Evolutionary conservation across 495 filamentous ascomycete species (phyloP), one percentile per base, ranked within the genome.

Genomic region (Daldinia loculata): DNA sequence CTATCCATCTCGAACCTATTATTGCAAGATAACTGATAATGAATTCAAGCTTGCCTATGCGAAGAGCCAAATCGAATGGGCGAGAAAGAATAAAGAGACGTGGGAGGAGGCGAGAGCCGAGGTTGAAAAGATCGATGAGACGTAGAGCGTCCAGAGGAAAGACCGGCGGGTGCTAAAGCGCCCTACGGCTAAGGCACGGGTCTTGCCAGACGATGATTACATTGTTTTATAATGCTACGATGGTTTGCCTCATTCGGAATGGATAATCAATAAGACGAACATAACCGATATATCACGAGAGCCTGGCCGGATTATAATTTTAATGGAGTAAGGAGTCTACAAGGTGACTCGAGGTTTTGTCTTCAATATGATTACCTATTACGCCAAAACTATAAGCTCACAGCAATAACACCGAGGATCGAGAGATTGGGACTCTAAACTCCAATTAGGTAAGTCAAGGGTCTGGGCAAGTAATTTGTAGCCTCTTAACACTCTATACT

Each of bases 101-200:
- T 99, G 95, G 95, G 93, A 94, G 73, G 94, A 98, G 77, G 95
- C 95, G 3, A 93, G 88, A 74, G 90, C 89, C n/a, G 95, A 98
- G 75, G 91, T 97, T 56, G 88, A 90, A 62, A 97, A 97, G 84
- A 98, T 98, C 72, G 84, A 86, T 43, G 84, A 88, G 71, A 78
- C 76, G 36, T 82, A 76, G 66, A 52, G 32, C 41, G 65, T 52
- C 57, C 36, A 39, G 29, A 52, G 11, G 50, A 24, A 50, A 50
- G 15, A 24, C 7, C 52, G 22, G 56, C 22, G 7, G n/a, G 14
- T 48, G 30, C 19, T 17, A 17, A n/a, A 27, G 12, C 11, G 32
- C 32, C 3, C 11, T 32, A 45, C 14, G 50, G 63, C 27, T 55
- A 50, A 29, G 55, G 50, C 19, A n/a, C 38, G 29, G 60, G 60